These are phyloP conservation scores for Microbotryum scabiosae DNA, from an alignment of 1,284 basidiomycete species.

Conservation along the genomic window DNA sequence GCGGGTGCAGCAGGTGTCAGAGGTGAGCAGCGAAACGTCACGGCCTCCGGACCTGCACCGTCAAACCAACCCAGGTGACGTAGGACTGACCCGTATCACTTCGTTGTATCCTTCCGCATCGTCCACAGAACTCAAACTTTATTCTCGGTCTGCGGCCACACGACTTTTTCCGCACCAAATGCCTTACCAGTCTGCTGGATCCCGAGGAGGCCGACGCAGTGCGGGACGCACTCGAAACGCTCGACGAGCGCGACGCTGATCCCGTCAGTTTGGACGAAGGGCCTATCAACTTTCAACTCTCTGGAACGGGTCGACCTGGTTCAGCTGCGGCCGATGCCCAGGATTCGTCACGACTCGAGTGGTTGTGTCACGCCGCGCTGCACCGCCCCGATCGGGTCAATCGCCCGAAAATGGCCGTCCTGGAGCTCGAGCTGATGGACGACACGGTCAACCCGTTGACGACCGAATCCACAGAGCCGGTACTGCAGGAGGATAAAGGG, in stretches of 20 bases:
- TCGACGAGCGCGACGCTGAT: constrained; percentile 29
- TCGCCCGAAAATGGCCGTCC: constrained; percentile 49
- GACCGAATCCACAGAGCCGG: constrained; percentile 13
- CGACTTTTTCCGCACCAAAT: constrained; percentile 68
- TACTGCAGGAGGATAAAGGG: constrained; percentile 10
- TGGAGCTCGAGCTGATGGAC: constrained; percentile 75
- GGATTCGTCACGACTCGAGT: constrained; percentile 42
- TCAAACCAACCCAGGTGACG: neutral
- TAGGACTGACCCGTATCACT: neutral
- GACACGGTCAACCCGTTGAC: constrained; percentile 62
- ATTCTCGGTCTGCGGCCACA: constrained; percentile 64
- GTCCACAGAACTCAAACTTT: constrained; percentile 53
- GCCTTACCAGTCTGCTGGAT: constrained; percentile 65
- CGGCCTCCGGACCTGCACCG: neutral
- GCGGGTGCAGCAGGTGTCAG: constrained; percentile 69
- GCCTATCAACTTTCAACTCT: constrained; percentile 32
- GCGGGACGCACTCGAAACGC: constrained; percentile 48
- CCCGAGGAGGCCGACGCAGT: constrained; percentile 62
- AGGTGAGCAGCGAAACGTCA: constrained; percentile 46
- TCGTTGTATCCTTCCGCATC: neutral
- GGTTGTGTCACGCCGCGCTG: constrained; percentile 78
- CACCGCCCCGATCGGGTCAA: constrained; percentile 50
- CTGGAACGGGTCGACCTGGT: constrained; percentile 31
- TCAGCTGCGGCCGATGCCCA: constrained; percentile 17
- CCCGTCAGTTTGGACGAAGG: constrained; percentile 34